Conservation (phyloP, 2,329 filamentous ascomycete species). For the Ophiostoma triangulosporum region DNA sequence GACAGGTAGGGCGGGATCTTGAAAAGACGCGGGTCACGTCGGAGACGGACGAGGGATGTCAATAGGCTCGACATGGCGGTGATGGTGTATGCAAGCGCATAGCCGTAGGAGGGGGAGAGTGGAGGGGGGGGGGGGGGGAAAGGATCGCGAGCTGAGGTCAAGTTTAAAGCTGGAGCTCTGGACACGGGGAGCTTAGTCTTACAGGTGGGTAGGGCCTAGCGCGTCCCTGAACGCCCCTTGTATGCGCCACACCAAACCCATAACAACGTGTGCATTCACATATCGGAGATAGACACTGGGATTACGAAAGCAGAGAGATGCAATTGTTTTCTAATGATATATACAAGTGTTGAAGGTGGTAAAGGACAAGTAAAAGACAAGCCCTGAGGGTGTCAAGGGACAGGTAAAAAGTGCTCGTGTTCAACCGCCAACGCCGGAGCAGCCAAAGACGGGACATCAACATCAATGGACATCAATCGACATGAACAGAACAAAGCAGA, state of each 20-base stretch:
- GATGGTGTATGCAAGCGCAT: neutral
- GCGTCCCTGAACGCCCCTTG: conserved; percentile 3
- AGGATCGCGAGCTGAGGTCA: neutral
- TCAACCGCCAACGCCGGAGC: too few species aligned
- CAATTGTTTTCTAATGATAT: too few species aligned
- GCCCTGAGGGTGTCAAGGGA: too few species aligned
- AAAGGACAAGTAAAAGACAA: too few species aligned
- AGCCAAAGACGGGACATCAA: too few species aligned
- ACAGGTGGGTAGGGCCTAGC: conserved; percentile 1
- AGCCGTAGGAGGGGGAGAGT: neutral
- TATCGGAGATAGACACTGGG: too few species aligned
- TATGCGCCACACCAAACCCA: neutral
- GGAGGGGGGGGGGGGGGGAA: neutral
- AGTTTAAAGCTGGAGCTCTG: neutral
- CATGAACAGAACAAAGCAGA: too few species aligned
- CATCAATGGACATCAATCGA: too few species aligned
- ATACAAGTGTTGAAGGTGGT: too few species aligned
- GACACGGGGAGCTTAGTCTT: conserved; percentile 4
- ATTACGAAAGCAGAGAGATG: too few species aligned
- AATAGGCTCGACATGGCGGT: neutral
- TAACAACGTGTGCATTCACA: too few species aligned
- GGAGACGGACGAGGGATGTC: conserved; percentile 47
- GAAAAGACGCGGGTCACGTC: conserved; percentile 67
- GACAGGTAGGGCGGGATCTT: conserved; percentile 82
- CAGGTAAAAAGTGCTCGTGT: too few species aligned